Evolutionary conservation across 1,139 yeast species (phyloP), one percentile per base, ranked within the genome.

Genomic region (Magnusiomyces paraingens): DNA sequence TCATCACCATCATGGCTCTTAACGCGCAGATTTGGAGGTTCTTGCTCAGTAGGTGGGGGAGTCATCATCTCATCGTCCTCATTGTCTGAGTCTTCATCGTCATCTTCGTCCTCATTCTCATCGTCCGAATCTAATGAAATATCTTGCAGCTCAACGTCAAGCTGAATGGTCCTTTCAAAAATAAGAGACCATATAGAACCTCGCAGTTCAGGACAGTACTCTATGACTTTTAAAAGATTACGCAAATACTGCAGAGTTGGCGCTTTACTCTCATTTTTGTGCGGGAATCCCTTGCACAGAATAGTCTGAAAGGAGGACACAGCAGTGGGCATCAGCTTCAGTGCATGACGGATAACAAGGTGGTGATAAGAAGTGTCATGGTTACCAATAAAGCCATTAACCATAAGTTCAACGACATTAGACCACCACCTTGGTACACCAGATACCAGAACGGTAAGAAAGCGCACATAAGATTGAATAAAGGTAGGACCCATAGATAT

Each of bases 101-200:
- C 79, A n/a, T 78, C 80, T 26, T 78, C 79, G 41, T 79, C 85
- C 43, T 83, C 85, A 49, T 82, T 80, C 56, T 83, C 88, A 54
- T 87, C 96, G 64, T 88, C 96, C 54, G 85, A 73, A 60, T 88
- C 95, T 61, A 88, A 96, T 58, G 87, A 71, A 63, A 86, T 95
- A 64, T 88, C 90, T 65, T 89, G 96, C 57, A 91, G 74, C 68
- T 90, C 98, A n/a, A 91, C 96, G 70, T 93, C 99, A 47, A 93
- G 74, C 61, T 89, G 87, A 57, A 93, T 89, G 54, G 88, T 78
- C 59, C 83, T 80, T 67, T 91, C 96, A 47, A 89, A 73, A 21
- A 91, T 76, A 55, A 88, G 70, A 32, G 85, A 84, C 97, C 97
- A 91, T 6, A 87, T 77, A 53, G 82, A 81, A 60, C 80, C 79